Percentiles rank a stretch among this genome's conserved stretches.
Evolutionary conservation across 345 rosid genomes (phyloP).

Genomic region (Linum usitatissimum): DNA sequence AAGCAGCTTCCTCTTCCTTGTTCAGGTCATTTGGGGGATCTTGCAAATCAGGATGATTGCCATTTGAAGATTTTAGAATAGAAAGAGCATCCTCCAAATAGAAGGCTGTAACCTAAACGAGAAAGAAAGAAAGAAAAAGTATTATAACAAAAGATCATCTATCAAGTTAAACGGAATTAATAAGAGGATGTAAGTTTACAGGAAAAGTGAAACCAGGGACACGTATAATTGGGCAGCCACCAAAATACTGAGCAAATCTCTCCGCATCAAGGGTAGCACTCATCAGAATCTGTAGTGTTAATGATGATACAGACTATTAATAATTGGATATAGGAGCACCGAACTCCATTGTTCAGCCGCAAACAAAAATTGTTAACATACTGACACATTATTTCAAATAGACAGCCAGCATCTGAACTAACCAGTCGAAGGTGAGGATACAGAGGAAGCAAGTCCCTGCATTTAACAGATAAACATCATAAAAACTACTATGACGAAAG

Average conservation of each 20-base stretch:
- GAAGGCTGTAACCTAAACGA: slow-evolving; percentile 54
- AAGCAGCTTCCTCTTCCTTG: slow-evolving; percentile 52
- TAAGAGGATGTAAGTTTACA: slow-evolving; percentile 33
- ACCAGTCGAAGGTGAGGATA: slow-evolving; percentile 87
- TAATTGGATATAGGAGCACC: neutral
- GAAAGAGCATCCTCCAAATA: slow-evolving; percentile 81
- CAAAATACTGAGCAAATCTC: slow-evolving; percentile 82
- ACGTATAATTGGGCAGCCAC: slow-evolving; percentile 74
- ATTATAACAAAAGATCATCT: slow-evolving; percentile 15
- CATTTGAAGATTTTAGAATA: slow-evolving; percentile 43
- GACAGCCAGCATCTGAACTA: slow-evolving; percentile 22
- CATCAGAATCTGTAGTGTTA: slow-evolving; percentile 59
- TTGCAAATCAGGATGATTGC: slow-evolving; percentile 40
- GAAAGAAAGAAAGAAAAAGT: slow-evolving; percentile 10
- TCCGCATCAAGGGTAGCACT: slow-evolving; percentile 94
- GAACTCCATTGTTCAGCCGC: neutral
- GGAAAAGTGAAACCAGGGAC: slow-evolving; percentile 92
- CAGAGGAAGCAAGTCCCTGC: slow-evolving; percentile 81
- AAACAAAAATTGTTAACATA: neutral
- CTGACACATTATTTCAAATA: neutral
- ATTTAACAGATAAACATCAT: no score
- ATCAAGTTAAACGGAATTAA: slow-evolving; percentile 3
- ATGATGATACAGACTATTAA: slow-evolving; percentile 8
- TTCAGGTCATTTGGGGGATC: slow-evolving; percentile 29
- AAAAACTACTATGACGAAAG: no score